Percentiles rank a stretch among this genome's conserved stretches.
Conservation (phyloP, 345 rosid genomes). For the Hevea brasiliensis region DNA sequence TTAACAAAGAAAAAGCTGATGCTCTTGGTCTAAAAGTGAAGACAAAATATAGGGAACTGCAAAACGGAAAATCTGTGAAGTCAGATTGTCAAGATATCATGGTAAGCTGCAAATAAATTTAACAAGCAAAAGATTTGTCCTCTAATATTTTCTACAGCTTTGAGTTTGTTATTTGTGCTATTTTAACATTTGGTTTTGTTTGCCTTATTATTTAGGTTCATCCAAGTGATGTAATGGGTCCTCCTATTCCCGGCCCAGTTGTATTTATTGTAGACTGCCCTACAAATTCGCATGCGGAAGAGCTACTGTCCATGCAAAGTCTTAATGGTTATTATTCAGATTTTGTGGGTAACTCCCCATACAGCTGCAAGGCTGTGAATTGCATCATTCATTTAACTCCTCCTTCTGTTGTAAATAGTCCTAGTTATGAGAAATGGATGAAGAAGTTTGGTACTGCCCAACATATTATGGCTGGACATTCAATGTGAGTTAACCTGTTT, state of each 20-base stretch:
- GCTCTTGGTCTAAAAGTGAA: constrained; percentile 80
- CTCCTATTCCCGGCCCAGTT: constrained; percentile 89
- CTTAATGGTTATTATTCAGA: constrained; percentile 55
- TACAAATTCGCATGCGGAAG: constrained; percentile 57
- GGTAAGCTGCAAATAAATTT: constrained; percentile 40
- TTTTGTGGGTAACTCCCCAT: constrained; percentile 19
- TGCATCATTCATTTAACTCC: constrained; percentile 90
- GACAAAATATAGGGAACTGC: constrained; percentile 73
- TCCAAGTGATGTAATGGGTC: constrained; percentile 97
- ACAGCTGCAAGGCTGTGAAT: constrained; percentile 50
- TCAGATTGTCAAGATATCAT: constrained; percentile 59
- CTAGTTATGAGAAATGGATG: constrained; percentile 75
- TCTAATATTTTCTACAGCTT: background rate
- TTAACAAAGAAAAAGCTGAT: constrained; percentile 73
- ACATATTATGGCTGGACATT: constrained; percentile 89
- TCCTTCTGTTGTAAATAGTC: constrained; percentile 53
- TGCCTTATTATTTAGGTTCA: constrained; percentile 52
- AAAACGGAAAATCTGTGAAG: constrained; percentile 76
- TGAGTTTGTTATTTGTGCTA: background rate
- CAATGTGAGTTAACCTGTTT: constrained; percentile 47
- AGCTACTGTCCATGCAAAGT: constrained; percentile 47
- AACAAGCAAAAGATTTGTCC: too few species aligned
- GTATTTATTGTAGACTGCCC: constrained; percentile 92
- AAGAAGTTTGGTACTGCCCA: constrained; percentile 63
- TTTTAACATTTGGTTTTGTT: background rate